Evolutionary conservation across 139 green algal genomes (phyloP).

Genomic region (Chlorella vulgaris): DNA sequence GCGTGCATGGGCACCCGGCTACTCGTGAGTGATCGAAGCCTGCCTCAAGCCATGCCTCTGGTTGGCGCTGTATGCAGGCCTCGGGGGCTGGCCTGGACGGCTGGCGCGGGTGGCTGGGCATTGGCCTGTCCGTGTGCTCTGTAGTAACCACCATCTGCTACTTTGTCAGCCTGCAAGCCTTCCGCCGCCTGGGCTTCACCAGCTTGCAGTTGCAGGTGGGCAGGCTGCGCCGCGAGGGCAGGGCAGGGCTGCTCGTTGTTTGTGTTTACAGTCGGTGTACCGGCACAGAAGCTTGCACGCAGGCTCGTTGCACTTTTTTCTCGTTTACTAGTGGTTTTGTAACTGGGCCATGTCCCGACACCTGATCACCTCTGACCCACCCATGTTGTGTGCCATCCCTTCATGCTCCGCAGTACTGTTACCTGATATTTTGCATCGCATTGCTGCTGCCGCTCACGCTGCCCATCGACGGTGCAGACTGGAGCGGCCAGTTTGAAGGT

Average conservation of each 20-base stretch:
- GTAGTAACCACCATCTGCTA: not conserved
- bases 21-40: not conserved
- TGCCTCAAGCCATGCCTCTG: not conserved
- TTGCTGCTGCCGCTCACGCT: constrained; percentile 13
- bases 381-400: not conserved
- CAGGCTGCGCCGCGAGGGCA: not conserved
- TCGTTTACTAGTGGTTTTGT: no score
- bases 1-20: no score
- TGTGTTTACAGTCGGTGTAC: no score
- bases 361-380: not conserved
- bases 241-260: no score
- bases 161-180: constrained; percentile 11
- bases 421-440: not conserved
- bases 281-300: no score
- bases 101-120: constrained; percentile 14
- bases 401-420: constrained; percentile 1
- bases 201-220: constrained; percentile 10
- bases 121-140: not conserved
- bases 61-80: not conserved
- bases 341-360: not conserved
- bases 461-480: constrained; percentile 14
- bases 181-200: constrained; percentile 6
- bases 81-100: not conserved
- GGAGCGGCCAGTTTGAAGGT: not conserved
- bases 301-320: no score